Base-by-base conservation (phyloP, 208 protist species). In the Wallacemonas sp. region DNA sequence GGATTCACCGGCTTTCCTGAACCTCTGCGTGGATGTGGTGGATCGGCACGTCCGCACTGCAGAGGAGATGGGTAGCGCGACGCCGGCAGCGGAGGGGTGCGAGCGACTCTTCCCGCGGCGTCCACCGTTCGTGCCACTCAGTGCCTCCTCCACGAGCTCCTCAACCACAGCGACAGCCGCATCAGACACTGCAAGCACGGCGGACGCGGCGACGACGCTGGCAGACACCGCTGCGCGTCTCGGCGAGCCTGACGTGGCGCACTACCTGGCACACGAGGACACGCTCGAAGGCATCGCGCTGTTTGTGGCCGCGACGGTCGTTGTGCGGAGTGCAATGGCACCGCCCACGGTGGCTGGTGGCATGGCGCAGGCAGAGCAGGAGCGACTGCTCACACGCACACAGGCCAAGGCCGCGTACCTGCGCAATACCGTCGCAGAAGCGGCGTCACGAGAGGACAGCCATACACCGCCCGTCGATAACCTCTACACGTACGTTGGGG, bases 1-100 rank as follows among this genome's bases (percentile, higher is more conserved):
- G 12, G 50, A 57, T n/a, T 57, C 50, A 6, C 50, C 50, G 30
- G 50, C 50, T 13, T 57, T 57, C 24, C 50, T 57, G 26, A 26
- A 32, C 26, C 50, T 57, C 13, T 57, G 50, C 32, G 50, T 39
- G n/a, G 4, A 10, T 3, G 30, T 57, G 3, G 32, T 57, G 4
- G 32, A 34, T 15, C n/a, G 4, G 50, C n/a, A 41, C 32, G 50
- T 57, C 17, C 32, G 29, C 32, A 27, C 2, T 8, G 50, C 26
- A 8, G 27, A 54, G 41, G n/a, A 46, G 41, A 22, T 19, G 41
- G 41, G 3, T 5, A 4, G 22, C n/a, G 41, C 41, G 41, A 38
- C n/a, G n/a, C 5, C 50, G 30, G 2, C 19, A n/a, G n/a, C n/a
- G n/a, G n/a, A n/a, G n/a, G n/a, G n/a, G n/a, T n/a, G n/a, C n/a